phyloP scores from a whole-genome alignment of 2,329 filamentous ascomycete species.

The Calonectria pauciramosa region DNA sequence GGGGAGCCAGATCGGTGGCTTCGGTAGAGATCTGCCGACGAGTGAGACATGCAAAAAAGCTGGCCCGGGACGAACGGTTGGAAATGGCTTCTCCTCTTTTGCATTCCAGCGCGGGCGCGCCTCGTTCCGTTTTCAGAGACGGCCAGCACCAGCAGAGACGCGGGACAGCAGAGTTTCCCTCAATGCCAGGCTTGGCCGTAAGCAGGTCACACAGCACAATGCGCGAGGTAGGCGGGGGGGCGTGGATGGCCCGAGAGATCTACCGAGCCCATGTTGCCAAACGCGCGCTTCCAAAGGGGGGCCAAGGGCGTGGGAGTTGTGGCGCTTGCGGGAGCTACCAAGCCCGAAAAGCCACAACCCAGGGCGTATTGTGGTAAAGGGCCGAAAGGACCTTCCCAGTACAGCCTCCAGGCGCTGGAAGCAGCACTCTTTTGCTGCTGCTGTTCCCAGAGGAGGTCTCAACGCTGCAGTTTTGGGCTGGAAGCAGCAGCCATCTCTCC shows the following conservation, averaged over 20 bases:
- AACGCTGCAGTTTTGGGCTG: background rate
- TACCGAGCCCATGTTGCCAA: background rate
- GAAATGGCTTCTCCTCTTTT: background rate
- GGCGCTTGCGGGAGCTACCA: background rate
- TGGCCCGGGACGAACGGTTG: slow-evolving; percentile 2
- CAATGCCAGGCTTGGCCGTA: background rate
- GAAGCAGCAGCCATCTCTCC: background rate
- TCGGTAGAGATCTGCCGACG: background rate
- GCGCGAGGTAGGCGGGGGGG: background rate
- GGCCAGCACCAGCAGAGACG: background rate
- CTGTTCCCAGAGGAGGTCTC: background rate
- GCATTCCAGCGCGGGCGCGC: background rate
- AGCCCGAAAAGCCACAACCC: background rate
- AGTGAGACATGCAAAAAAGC: background rate
- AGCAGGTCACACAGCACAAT: background rate
- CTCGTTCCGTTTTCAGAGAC: slow-evolving; percentile 6
- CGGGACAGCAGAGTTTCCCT: background rate
- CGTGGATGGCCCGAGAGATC: background rate
- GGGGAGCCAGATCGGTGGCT: slow-evolving; percentile 1
- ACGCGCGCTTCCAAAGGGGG: background rate
- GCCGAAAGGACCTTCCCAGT: slow-evolving; percentile 5
- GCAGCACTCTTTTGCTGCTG: background rate
- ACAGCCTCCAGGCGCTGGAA: slow-evolving; percentile 1
- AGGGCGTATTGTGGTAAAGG: slow-evolving; percentile 2
- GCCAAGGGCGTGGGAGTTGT: background rate